A percentile compares a stretch with the other conserved stretches of the same genome.
Conservation (phyloP, 345 rosid species). For the Moringa oleifera region DNA sequence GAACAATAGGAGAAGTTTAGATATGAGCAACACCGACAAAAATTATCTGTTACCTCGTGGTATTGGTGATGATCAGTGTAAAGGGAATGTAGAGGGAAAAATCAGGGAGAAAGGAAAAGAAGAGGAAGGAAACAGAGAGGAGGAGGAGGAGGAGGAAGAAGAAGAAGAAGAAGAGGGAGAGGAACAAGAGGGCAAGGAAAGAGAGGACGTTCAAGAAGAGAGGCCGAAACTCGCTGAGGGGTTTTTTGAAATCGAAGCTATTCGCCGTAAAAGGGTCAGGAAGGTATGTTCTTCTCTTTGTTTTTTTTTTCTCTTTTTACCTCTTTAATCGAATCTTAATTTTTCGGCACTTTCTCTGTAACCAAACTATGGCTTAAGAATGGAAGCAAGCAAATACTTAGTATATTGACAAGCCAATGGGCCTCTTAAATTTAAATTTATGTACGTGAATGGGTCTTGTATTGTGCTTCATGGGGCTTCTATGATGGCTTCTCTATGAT, state of each 20-base stretch:
- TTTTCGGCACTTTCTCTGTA: not conserved
- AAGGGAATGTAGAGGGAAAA: conserved; percentile 11
- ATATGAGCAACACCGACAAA: not conserved
- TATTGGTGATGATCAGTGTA: conserved; percentile 25
- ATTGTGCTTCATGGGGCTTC: too few species aligned
- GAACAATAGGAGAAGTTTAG: conserved; percentile 1
- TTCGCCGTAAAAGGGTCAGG: conserved; percentile 82
- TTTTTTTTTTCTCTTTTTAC: not conserved
- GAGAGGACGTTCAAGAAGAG: conserved; percentile 32
- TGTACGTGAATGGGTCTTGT: not conserved
- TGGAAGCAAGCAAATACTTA: not conserved
- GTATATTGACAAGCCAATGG: not conserved
- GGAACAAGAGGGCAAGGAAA: conserved; percentile 33
- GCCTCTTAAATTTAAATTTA: too few species aligned
- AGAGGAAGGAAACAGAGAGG: conserved; percentile 16
- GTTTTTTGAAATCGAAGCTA: conserved; percentile 90
- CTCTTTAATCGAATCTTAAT: not conserved
- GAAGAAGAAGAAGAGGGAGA: conserved; percentile 35
- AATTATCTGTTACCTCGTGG: conserved; percentile 17
- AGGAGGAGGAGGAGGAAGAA: conserved; percentile 18
- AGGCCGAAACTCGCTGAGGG: conserved; percentile 91
- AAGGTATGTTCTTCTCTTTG: conserved; percentile 47
- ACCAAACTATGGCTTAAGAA: not conserved
- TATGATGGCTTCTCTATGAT: not conserved
- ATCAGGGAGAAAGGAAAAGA: conserved; percentile 10